Percentiles rank a stretch among this genome's conserved stretches.
These are phyloP conservation scores for Calonectria multiphialidica DNA, from an alignment of 2,329 filamentous ascomycete species.

Conservation along the genomic window DNA sequence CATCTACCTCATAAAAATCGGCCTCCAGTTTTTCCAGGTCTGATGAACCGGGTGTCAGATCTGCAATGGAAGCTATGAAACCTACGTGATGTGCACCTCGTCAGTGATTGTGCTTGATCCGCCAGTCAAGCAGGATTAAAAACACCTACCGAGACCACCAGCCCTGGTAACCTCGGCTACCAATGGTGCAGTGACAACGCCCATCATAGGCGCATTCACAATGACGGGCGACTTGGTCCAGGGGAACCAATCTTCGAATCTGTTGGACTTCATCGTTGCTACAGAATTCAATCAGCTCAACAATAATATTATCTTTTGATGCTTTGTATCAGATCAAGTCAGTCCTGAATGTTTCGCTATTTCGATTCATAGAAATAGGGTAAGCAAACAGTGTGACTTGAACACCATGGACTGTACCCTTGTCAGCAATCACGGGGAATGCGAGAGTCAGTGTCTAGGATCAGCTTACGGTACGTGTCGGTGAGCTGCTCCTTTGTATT, in stretches of 20 bases:
- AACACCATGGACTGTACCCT: not conserved
- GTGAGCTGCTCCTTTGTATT: too few species aligned
- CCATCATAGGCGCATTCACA: constrained; percentile 53
- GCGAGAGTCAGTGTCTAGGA: too few species aligned
- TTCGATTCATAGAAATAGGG: not conserved
- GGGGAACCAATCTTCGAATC: not conserved
- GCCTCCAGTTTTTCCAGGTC: constrained; percentile 48
- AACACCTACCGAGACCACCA: constrained; percentile 50
- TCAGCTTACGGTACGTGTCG: too few species aligned
- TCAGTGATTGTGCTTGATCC: not conserved
- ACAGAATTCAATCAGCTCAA: too few species aligned
- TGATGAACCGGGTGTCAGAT: constrained; percentile 45
- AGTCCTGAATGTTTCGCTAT: too few species aligned
- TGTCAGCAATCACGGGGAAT: not conserved
- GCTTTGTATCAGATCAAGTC: too few species aligned
- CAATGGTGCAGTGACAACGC: constrained; percentile 47
- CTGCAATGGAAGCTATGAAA: constrained; percentile 48
- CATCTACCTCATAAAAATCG: constrained; percentile 46
- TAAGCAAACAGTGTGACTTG: not conserved
- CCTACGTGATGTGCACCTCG: constrained; percentile 37
- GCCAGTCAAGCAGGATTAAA: not conserved
- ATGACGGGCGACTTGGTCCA: constrained; percentile 42
- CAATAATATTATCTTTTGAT: too few species aligned
- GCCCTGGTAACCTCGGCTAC: constrained; percentile 54
- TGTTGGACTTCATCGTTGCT: not conserved